These are phyloP conservation scores for Paraphaeosphaeria sporulosa DNA, from an alignment of 2,329 filamentous ascomycete species.

Conservation along the genomic window DNA sequence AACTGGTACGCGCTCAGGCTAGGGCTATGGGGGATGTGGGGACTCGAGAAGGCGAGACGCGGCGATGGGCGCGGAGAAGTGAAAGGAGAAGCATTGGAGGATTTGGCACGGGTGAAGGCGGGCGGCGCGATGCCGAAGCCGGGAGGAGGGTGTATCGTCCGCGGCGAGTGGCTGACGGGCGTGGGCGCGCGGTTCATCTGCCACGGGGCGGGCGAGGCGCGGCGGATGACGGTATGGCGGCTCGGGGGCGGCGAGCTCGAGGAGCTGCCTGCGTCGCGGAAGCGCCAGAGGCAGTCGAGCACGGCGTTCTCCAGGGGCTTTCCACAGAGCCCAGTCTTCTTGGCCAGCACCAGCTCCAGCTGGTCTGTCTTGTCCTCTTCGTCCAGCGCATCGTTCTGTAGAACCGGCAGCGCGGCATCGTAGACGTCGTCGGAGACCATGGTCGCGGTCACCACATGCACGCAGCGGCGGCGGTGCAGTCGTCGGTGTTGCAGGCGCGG, in stretches of 20 bases:
- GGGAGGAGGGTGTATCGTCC: constrained; percentile 80
- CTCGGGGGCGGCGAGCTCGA: constrained; percentile 82
- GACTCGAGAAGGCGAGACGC: constrained; percentile 86
- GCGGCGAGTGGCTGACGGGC: constrained; percentile 81
- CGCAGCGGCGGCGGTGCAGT: not conserved
- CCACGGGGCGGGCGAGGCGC: constrained; percentile 93
- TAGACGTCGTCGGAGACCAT: constrained; percentile 96
- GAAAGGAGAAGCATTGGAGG: constrained; percentile 84
- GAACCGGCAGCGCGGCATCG: constrained; percentile 86
- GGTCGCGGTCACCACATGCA: constrained; percentile 33
- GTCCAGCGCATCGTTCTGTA: constrained; percentile 81
- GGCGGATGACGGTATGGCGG: constrained; percentile 87
- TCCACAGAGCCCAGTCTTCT: constrained; percentile 78
- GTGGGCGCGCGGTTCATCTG: constrained; percentile 77
- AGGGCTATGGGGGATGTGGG: constrained; percentile 90
- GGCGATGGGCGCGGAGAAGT: constrained; percentile 93
- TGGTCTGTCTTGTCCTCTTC: constrained; percentile 96
- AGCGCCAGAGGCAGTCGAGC: constrained; percentile 88
- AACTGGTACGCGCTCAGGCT: constrained; percentile 96
- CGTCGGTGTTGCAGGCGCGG: not conserved
- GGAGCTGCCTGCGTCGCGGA: constrained; percentile 68
- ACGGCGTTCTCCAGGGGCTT: constrained; percentile 86
- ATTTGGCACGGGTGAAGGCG: constrained; percentile 78
- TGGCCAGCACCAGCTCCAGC: constrained; percentile 83
- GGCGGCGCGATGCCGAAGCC: constrained; percentile 77